Evolutionary conservation across 306 rosid species (phyloP), one percentile per base, ranked within the genome.

Genomic region (Lotus japonicus): DNA sequence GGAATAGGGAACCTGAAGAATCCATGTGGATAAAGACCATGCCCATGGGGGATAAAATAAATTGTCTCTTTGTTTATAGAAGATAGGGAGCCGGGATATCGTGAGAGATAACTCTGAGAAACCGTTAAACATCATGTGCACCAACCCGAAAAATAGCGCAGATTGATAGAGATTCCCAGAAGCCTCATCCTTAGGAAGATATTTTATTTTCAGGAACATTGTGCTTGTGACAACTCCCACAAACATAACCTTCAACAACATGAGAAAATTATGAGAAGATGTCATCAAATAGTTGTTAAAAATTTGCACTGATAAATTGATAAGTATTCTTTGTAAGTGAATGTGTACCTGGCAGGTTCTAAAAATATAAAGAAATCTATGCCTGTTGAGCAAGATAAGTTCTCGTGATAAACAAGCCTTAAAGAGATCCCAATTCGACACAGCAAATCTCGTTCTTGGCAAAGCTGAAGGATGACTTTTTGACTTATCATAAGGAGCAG

Each of bases 71-170:
- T 92, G 96, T 82, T 89, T 89, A 82, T 81, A 92, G 26, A 85
- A 92, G 44, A 92, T 87, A 1, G 96, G 98, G 8, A 89, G 89
- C 62, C 98, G 87, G 35, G 83, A 31, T 78, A 92, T 87, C 91
- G 83, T 83, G 17, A 92, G 86, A 48, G 96, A 75, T 17, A 89
- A 78, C 83, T 92, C 98, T 48, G 96, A 68, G 56, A 84, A 84
- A 7, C 95, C 98, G 71, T 92, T 92, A 28, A 92, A 92, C 88
- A 92, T 74, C 90, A 92, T 86, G 58, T 92, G 98, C 38, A 89
- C 80, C 79, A 92, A 58, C 58, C 89, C 96, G 18, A 73, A 85
- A 77, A 92, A 92, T 13, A 92, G 76, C 33, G 92, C 78, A 38
- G 98, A 74, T 11, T 85, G 86, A 55, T 92, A 92, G 13, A 89